Conservation (phyloP, 148 eudicot species). For the Rhododendron henanense region DNA sequence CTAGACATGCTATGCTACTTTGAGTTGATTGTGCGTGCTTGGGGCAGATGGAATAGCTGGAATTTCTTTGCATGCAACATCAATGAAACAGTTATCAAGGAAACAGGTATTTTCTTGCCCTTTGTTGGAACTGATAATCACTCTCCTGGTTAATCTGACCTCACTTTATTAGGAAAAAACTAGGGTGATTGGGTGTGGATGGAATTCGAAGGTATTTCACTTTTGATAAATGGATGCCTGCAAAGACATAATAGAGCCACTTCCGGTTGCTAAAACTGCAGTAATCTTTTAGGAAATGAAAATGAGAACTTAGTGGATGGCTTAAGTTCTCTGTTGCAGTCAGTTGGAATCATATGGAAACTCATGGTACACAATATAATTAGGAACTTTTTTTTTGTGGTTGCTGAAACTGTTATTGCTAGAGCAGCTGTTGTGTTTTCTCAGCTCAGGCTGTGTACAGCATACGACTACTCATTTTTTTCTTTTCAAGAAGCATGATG, state of each 20-base stretch:
- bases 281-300: not conserved
- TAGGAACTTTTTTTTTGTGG: not conserved
- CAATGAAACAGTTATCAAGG: constrained; percentile 77
- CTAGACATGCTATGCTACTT: not conserved
- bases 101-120: constrained; percentile 59
- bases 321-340: not conserved
- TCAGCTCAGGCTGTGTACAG: not conserved
- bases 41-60: constrained; percentile 97
- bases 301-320: not conserved
- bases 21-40: constrained; percentile 17
- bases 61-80: constrained; percentile 85
- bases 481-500: not conserved
- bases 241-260: not conserved
- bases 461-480: not conserved
- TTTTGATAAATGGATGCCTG: not conserved
- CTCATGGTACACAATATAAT: not conserved
- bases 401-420: not conserved
- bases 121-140: not conserved
- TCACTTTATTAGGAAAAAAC: not conserved
- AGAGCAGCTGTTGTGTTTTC: not conserved
- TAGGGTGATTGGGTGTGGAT: not conserved
- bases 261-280: not conserved
- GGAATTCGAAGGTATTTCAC: not conserved
- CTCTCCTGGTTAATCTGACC: not conserved
- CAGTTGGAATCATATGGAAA: not conserved